These are phyloP conservation scores for Colletotrichum sp. DNA, from an alignment of 2,329 filamentous ascomycete genomes.

Conservation along the genomic window DNA sequence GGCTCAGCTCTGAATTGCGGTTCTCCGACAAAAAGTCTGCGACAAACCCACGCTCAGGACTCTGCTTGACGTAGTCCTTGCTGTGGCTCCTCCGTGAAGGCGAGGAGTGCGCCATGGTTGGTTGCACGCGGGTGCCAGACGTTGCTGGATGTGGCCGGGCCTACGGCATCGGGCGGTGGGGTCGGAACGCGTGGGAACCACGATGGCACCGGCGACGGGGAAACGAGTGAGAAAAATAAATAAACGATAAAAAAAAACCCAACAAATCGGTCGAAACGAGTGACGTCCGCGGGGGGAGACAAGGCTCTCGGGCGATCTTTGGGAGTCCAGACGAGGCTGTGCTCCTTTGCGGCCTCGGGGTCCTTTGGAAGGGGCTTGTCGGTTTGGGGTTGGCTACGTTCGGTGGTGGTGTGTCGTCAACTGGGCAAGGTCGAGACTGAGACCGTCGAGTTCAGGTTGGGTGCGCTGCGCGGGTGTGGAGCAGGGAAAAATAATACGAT, in stretches of 20 bases:
- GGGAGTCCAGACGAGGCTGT: slow-evolving; percentile 17
- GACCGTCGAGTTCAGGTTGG: neutral
- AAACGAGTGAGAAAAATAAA: neutral
- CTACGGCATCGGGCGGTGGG: slow-evolving; percentile 18
- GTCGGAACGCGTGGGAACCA: slow-evolving; percentile 8
- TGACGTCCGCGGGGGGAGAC: slow-evolving; percentile 6
- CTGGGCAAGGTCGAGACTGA: neutral
- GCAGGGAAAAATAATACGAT: slow-evolving; percentile 18
- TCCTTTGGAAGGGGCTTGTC: neutral
- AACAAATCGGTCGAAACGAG: neutral
- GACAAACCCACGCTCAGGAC: slow-evolving; percentile 52
- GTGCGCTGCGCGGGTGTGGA: slow-evolving; percentile 12
- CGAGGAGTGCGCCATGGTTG: slow-evolving; percentile 49
- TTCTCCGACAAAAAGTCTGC: slow-evolving; percentile 67
- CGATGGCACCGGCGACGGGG: neutral
- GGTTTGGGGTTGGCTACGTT: neutral
- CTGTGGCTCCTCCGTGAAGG: slow-evolving; percentile 38
- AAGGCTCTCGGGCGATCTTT: slow-evolving; percentile 3
- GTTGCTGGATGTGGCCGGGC: slow-evolving; percentile 7
- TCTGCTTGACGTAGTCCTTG: slow-evolving; percentile 41
- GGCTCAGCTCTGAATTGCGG: slow-evolving; percentile 66
- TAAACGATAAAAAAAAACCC: neutral
- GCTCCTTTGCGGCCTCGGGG: neutral
- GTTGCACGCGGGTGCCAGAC: slow-evolving; percentile 1
- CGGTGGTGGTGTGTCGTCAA: neutral